phyloP scores from a whole-genome alignment of 1,284 basidiomycete species.

The Xerocomus nothofagi region DNA sequence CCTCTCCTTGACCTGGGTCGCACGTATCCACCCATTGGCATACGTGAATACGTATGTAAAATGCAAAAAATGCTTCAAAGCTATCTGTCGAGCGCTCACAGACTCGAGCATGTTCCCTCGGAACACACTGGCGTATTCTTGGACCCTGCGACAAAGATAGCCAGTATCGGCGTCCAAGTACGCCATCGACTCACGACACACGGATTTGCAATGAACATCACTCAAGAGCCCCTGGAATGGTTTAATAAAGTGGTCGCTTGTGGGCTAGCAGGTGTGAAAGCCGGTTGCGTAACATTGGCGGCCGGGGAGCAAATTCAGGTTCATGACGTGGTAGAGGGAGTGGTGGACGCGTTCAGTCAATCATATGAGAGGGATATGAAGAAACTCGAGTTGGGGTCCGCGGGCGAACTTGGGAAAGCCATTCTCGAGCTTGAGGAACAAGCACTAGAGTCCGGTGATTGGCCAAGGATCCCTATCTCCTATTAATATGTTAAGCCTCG shows the following conservation, averaged over 20 bases:
- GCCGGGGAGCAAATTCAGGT: slow-evolving; percentile 42
- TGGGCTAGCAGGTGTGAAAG: slow-evolving; percentile 84
- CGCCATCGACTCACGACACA: slow-evolving; percentile 92
- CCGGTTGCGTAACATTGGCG: slow-evolving; percentile 61
- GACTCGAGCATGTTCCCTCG: slow-evolving; percentile 51
- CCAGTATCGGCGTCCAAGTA: slow-evolving; percentile 95
- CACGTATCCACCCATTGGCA: slow-evolving; percentile 53
- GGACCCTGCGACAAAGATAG: slow-evolving; percentile 72
- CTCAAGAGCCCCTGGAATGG: slow-evolving; percentile 76
- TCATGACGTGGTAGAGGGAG: slow-evolving; percentile 49
- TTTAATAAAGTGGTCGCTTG: slow-evolving; percentile 91
- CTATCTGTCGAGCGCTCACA: slow-evolving; percentile 59
- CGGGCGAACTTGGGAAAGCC: slow-evolving; percentile 52
- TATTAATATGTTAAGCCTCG: not conserved
- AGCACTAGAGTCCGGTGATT: slow-evolving; percentile 25
- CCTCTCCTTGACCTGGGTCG: slow-evolving; percentile 83
- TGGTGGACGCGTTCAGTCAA: slow-evolving; percentile 54
- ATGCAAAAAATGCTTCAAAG: slow-evolving; percentile 49
- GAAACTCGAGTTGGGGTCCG: slow-evolving; percentile 44
- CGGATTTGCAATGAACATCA: slow-evolving; percentile 94
- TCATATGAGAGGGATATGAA: slow-evolving; percentile 57
- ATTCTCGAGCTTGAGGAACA: slow-evolving; percentile 49
- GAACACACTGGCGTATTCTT: slow-evolving; percentile 81
- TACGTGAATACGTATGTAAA: slow-evolving; percentile 77
- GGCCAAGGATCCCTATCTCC: slow-evolving; percentile 19